A percentile compares a stretch with the other conserved stretches of the same genome.
Conservation (phyloP, 2,329 filamentous ascomycete genomes). For the Capronia americana region DNA sequence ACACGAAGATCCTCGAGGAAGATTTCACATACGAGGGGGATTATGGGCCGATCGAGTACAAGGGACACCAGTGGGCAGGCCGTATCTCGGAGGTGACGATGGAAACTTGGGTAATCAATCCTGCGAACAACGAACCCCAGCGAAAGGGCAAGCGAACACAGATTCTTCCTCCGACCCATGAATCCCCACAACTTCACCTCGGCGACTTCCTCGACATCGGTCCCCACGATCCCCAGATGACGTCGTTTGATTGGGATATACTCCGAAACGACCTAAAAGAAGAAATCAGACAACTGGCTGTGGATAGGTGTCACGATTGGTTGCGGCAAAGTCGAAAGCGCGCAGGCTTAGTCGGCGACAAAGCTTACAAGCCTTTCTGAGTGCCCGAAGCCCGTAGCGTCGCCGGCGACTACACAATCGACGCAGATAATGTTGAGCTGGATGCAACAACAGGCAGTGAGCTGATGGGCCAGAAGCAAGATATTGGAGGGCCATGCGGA, state of each 20-base stretch:
- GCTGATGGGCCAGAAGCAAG: too few relatives aligned
- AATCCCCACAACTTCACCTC: background rate
- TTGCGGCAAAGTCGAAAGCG: background rate
- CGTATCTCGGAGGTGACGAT: conserved; percentile 14
- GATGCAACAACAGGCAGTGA: too few relatives aligned
- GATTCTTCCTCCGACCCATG: background rate
- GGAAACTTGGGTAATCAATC: conserved; percentile 16
- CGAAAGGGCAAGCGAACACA: conserved; percentile 30
- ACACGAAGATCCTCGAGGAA: background rate
- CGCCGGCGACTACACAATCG: too few relatives aligned
- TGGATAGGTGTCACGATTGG: background rate
- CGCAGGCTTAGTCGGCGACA: background rate
- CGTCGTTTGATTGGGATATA: background rate
- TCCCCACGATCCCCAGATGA: background rate
- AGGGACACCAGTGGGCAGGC: conserved; percentile 17
- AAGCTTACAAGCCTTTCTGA: background rate
- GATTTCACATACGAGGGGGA: conserved; percentile 12
- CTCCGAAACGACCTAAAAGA: background rate
- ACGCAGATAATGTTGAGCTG: too few relatives aligned
- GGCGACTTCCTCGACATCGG: background rate
- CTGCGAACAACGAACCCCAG: background rate
- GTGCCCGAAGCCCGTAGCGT: too few relatives aligned
- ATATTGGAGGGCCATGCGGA: too few relatives aligned
- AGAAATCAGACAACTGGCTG: background rate
- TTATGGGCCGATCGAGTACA: conserved; percentile 9